Evolutionary conservation across 805 yeast genomes (phyloP).

Genomic region (Kazachstania psychrophila): DNA sequence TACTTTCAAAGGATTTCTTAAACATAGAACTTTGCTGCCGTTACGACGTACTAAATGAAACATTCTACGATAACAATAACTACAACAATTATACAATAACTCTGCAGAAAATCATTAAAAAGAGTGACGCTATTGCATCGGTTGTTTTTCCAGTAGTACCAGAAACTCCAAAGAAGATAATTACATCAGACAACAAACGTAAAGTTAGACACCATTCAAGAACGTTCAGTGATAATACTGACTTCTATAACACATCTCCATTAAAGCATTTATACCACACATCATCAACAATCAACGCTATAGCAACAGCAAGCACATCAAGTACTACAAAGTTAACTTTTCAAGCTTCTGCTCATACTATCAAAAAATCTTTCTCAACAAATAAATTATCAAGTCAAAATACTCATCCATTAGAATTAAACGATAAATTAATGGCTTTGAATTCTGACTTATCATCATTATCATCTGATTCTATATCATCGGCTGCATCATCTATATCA

Average conservation of each 20-base stretch:
- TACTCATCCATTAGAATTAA: too few relatives aligned
- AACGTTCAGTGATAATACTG: slow-evolving; percentile 27
- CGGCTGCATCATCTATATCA: slow-evolving; percentile 5
- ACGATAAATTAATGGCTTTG: neutral
- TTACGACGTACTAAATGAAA: slow-evolving; percentile 28
- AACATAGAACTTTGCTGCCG: slow-evolving; percentile 26
- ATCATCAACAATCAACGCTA: neutral
- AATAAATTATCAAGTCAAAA: too few relatives aligned
- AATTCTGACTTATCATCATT: neutral
- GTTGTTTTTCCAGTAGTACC: neutral
- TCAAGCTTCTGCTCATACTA: too few relatives aligned
- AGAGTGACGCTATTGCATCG: neutral
- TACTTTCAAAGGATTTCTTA: slow-evolving; percentile 10
- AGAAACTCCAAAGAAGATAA: neutral
- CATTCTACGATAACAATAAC: slow-evolving; percentile 30
- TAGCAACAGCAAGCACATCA: neutral
- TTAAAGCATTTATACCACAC: slow-evolving; percentile 26
- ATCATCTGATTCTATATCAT: slow-evolving; percentile 1
- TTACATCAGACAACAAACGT: neutral
- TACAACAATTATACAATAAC: slow-evolving; percentile 26
- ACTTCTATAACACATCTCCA: slow-evolving; percentile 29
- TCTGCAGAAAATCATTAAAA: slow-evolving; percentile 1
- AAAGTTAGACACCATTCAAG: slow-evolving; percentile 11
- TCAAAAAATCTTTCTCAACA: neutral
- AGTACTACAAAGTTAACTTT: too few relatives aligned